Evolutionary conservation across 768 basidiomycete species (phyloP).

Genomic region (Trametopsis cervina): DNA sequence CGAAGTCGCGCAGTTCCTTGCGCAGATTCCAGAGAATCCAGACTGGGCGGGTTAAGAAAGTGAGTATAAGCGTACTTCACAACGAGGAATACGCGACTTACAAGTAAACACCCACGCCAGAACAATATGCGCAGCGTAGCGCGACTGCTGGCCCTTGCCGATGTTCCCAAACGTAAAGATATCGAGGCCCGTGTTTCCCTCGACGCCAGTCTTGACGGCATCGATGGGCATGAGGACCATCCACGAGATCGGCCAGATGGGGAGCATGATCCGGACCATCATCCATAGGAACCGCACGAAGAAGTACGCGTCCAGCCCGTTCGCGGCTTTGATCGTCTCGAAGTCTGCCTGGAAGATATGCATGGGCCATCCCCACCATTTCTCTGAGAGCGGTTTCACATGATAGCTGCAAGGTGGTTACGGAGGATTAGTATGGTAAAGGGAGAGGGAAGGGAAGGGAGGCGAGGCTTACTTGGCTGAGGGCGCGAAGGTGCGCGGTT

Average conservation of each 20-base stretch:
- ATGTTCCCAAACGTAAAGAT: constrained; percentile 78
- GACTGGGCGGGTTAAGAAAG: not conserved
- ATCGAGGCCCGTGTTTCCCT: constrained; percentile 50
- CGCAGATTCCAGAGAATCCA: constrained; percentile 7
- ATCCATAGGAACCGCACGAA: constrained; percentile 83
- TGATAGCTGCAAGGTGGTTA: constrained; percentile 40
- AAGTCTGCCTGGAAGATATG: constrained; percentile 55
- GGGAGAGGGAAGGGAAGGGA: not conserved
- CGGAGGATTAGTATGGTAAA: constrained; percentile 24
- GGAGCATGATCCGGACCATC: constrained; percentile 72
- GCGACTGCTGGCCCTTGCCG: constrained; percentile 31
- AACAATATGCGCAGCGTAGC: constrained; percentile 74
- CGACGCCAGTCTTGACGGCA: constrained; percentile 36
- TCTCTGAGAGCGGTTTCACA: constrained; percentile 39
- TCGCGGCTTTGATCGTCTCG: constrained; percentile 48
- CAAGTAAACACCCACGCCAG: constrained; percentile 70
- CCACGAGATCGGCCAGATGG: constrained; percentile 92
- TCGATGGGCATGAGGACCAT: constrained; percentile 70
- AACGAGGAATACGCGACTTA: constrained; percentile 28
- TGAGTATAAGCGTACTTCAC: not conserved
- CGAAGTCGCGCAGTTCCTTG: constrained; percentile 68
- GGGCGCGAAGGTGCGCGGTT: constrained; percentile 64
- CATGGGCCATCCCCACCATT: constrained; percentile 57
- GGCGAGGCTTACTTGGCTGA: constrained; percentile 33
- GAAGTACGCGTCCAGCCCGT: constrained; percentile 88